Evolutionary conservation across 2,329 filamentous ascomycete species (phyloP), one percentile per base, ranked within the genome.

Genomic region (Aspergillus ochraceoroseus): DNA sequence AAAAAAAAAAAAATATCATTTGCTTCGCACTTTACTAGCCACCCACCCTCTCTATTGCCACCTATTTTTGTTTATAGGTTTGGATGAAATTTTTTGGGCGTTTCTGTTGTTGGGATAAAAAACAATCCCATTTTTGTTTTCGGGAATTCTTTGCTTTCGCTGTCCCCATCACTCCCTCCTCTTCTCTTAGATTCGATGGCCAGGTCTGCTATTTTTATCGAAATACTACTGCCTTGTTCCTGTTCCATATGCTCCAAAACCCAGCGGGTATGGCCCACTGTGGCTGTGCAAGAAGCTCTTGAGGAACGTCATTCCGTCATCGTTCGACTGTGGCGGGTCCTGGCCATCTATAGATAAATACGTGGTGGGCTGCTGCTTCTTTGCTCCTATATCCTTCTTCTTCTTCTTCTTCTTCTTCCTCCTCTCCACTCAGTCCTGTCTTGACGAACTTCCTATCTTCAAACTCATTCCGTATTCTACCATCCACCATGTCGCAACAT

Each of bases 401-500:
- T 25, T 9, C 12, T 30, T 32, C 28, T 18, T 26, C 14, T 29
- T 8, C 14, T 15, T 15, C 20, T 12, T 23, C 14, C 19, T 13
- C 23, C 11, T 19, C 14, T 9, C 5, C 13, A 14, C 19, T 12
- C 11, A 34, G 19, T n/a, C n/a, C n/a, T n/a, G n/a, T n/a, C n/a
- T n/a, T n/a, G n/a, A n/a, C n/a, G n/a, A n/a, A n/a, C n/a, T n/a
- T n/a, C n/a, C n/a, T n/a, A n/a, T n/a, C n/a, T n/a, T n/a, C n/a
- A n/a, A n/a, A n/a, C n/a, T n/a, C n/a, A n/a, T n/a, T n/a, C n/a
- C n/a, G n/a, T n/a, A n/a, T n/a, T n/a, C n/a, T n/a, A n/a, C n/a
- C n/a, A n/a, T 7, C 18, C 19, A 23, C 27, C 17, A 81, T 81
- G 77, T 70, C 76, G 57, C 64, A 53, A 37, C 53, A 69, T 56